These are phyloP conservation scores for Pythium rishiriense DNA, from an alignment of 352 stramenopile genomes.

Conservation along the genomic window DNA sequence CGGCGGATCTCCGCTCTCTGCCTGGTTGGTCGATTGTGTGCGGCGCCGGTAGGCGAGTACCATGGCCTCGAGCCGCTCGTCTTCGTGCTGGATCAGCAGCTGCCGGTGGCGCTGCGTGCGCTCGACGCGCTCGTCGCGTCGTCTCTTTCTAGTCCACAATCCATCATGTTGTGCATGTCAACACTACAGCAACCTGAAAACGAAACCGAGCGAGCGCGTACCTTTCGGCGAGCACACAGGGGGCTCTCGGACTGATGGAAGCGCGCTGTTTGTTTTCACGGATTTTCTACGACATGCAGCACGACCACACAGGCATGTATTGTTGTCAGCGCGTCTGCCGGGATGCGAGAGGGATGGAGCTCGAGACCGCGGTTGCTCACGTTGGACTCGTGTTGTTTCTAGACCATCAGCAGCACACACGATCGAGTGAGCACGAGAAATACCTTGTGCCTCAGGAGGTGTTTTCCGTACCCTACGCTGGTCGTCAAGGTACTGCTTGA, in stretches of 20 bases:
- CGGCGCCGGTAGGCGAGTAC: constrained; percentile 42
- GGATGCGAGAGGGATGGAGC: too few relatives aligned
- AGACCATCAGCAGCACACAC: background rate
- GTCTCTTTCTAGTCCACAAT: constrained; percentile 58
- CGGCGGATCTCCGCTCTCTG: constrained; percentile 26
- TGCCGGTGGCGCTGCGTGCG: constrained; percentile 44
- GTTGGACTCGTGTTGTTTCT: constrained; percentile 40
- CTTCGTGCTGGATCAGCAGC: constrained; percentile 43
- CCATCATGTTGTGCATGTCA: background rate
- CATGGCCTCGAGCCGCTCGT: constrained; percentile 35
- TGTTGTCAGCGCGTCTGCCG: too few relatives aligned
- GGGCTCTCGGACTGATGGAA: constrained; percentile 22
- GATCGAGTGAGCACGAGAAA: background rate
- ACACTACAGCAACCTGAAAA: background rate
- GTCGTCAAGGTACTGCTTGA: constrained; percentile 43
- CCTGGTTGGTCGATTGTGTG: constrained; percentile 23
- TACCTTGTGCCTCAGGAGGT: background rate
- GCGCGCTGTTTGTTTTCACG: constrained; percentile 56
- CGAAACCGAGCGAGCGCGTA: background rate
- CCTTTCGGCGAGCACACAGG: constrained; percentile 24
- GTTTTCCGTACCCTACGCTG: constrained; percentile 36
- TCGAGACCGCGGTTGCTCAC: too few relatives aligned
- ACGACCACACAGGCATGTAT: too few relatives aligned
- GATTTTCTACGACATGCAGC: constrained; percentile 72
- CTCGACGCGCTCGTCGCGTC: constrained; percentile 50